Conservation (phyloP, 495 filamentous ascomycete genomes). For the Tuber indicum region DNA sequence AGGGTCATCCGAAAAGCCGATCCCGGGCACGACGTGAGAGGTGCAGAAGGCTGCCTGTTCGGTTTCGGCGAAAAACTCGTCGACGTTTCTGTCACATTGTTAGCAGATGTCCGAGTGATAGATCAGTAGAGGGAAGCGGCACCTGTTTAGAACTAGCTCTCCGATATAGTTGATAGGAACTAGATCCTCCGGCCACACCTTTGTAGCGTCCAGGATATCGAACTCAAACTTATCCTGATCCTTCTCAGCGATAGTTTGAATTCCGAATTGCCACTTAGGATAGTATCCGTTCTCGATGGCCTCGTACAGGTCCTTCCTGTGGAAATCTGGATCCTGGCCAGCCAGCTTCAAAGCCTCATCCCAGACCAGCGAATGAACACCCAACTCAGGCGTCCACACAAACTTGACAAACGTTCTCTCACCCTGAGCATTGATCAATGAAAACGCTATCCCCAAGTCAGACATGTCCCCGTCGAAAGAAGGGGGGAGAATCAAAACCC, state of each 20-base stretch:
- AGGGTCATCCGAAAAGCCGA: slow-evolving; percentile 80
- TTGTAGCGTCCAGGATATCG: slow-evolving; percentile 86
- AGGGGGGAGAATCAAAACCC: neutral
- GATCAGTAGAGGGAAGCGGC: neutral
- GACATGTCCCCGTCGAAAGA: neutral
- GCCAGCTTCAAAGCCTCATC: slow-evolving; percentile 78
- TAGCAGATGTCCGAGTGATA: neutral
- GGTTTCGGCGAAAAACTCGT: slow-evolving; percentile 80
- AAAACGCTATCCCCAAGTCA: slow-evolving; percentile 49
- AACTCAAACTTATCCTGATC: slow-evolving; percentile 78
- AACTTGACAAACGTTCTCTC: slow-evolving; percentile 78
- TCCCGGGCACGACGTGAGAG: slow-evolving; percentile 75
- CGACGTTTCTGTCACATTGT: slow-evolving; percentile 60
- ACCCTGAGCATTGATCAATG: slow-evolving; percentile 62
- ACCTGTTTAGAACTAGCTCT: slow-evolving; percentile 57
- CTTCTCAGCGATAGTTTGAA: slow-evolving; percentile 66
- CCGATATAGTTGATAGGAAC: slow-evolving; percentile 76
- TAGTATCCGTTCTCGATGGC: slow-evolving; percentile 70
- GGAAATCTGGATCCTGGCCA: slow-evolving; percentile 82
- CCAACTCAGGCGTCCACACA: slow-evolving; percentile 66
- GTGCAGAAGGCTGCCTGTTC: slow-evolving; percentile 86
- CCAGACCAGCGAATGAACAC: slow-evolving; percentile 80
- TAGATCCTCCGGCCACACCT: slow-evolving; percentile 80
- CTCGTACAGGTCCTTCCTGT: slow-evolving; percentile 71
- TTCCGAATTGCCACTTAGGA: slow-evolving; percentile 77